Percentiles rank a stretch among this genome's conserved stretches.
These are phyloP conservation scores for Globisporangium heterothallicum DNA, from an alignment of 352 stramenopile species.

Conservation along the genomic window DNA sequence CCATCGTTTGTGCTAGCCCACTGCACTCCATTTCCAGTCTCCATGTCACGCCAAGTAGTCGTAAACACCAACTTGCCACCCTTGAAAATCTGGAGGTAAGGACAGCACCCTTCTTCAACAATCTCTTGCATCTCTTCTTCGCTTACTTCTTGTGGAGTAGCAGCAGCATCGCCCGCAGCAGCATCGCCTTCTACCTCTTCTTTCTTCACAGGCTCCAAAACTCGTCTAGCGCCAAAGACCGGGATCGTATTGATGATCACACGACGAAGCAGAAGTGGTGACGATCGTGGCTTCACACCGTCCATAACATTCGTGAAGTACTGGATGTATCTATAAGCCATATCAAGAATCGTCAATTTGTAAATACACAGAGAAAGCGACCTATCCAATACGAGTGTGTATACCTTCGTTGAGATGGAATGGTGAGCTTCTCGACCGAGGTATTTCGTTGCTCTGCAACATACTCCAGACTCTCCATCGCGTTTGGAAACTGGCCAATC, in stretches of 20 bases:
- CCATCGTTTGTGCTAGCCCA: slow-evolving; percentile 89
- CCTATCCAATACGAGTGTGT: no score
- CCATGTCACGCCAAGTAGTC: slow-evolving; percentile 85
- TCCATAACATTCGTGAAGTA: slow-evolving; percentile 99
- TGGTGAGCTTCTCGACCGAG: slow-evolving; percentile 92
- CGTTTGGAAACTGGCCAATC: slow-evolving; percentile 89
- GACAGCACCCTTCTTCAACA: slow-evolving; percentile 90
- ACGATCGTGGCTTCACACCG: slow-evolving; percentile 90
- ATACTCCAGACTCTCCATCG: slow-evolving; percentile 91
- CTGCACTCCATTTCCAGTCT: slow-evolving; percentile 84
- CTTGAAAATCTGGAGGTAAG: slow-evolving; percentile 98
- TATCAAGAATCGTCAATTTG: no score
- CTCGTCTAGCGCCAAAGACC: slow-evolving; percentile 68
- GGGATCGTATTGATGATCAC: slow-evolving; percentile 96
- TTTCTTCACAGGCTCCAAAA: slow-evolving; percentile 54
- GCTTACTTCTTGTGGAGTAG: slow-evolving; percentile 10
- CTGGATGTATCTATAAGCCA: slow-evolving; percentile 85
- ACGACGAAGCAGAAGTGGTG: slow-evolving; percentile 91
- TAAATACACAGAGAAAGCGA: no score
- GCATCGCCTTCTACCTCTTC: slow-evolving; percentile 26
- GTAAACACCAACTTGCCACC: slow-evolving; percentile 94
- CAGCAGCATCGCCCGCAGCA: slow-evolving; percentile 17
- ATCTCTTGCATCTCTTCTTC: slow-evolving; percentile 57
- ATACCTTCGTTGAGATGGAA: slow-evolving; percentile 93
- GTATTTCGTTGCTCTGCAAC: slow-evolving; percentile 86